Conservation (phyloP, 805 yeast species). For the Hanseniaspora valbyensis region DNA sequence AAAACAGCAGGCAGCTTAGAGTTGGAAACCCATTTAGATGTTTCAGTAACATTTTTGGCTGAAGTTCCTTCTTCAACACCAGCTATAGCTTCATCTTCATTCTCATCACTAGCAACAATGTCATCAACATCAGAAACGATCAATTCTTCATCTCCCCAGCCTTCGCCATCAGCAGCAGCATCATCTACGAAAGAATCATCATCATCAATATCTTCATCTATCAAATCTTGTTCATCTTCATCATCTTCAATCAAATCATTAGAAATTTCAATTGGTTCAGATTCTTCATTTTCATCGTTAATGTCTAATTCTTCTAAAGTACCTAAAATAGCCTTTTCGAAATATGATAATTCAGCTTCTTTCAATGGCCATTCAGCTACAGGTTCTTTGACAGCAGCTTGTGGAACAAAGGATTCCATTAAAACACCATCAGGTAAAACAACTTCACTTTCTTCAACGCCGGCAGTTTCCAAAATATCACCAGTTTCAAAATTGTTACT, state of each 20-base stretch:
- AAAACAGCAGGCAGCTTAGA: constrained; percentile 84
- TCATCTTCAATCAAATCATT: constrained; percentile 27
- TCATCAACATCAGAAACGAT: constrained; percentile 34
- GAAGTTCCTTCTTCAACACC: constrained; percentile 25
- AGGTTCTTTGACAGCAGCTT: constrained; percentile 39
- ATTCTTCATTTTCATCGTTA: constrained; percentile 30
- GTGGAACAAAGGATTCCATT: constrained; percentile 35
- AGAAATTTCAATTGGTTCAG: constrained; percentile 20
- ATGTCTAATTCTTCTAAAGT: constrained; percentile 55
- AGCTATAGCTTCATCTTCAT: constrained; percentile 40
- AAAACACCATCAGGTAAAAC: constrained; percentile 45
- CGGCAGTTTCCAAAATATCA: constrained; percentile 59
- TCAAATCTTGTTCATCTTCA: constrained; percentile 28
- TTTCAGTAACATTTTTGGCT: constrained; percentile 41
- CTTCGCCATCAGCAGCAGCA: constrained; percentile 55
- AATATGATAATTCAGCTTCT: constrained; percentile 60
- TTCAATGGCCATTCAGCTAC: constrained; percentile 70
- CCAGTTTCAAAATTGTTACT: constrained; percentile 73
- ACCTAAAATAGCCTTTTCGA: constrained; percentile 74
- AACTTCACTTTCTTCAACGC: constrained; percentile 50
- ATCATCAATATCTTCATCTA: constrained; percentile 45
- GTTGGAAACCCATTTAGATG: constrained; percentile 73
- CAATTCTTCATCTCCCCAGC: constrained; percentile 37
- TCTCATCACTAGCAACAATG: constrained; percentile 52
- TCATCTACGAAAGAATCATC: constrained; percentile 81